These are phyloP conservation scores for Fusarium algeriense DNA, from an alignment of 2,329 filamentous ascomycete genomes.

Conservation along the genomic window DNA sequence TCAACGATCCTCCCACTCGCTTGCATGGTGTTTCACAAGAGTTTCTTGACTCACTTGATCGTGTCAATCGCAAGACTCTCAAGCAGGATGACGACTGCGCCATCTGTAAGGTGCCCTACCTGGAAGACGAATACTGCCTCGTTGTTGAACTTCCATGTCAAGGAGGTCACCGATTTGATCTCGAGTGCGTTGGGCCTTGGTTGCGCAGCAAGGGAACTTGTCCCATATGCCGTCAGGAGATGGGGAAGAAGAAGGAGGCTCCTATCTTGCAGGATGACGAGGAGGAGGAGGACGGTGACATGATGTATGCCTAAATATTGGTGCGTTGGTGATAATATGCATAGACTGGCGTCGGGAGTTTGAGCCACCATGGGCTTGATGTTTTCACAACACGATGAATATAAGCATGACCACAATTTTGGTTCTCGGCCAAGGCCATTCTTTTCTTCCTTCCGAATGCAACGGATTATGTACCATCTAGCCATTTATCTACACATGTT, in stretches of 20 bases:
- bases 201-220: conserved; percentile 73
- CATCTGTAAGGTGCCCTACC: conserved; percentile 72
- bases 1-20: conserved; percentile 63
- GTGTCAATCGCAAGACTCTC: conserved; percentile 66
- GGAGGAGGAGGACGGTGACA: conserved; percentile 67
- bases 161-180: conserved; percentile 69
- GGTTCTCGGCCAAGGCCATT: not conserved
- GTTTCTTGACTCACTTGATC: conserved; percentile 70
- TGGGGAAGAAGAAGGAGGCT: conserved; percentile 67
- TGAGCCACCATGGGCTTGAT: conserved; percentile 26
- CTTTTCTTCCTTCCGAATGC: not conserved
- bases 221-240: conserved; percentile 71
- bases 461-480: not conserved
- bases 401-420: conserved; percentile 10
- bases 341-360: conserved; percentile 50
- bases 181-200: conserved; percentile 78
- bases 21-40: conserved; percentile 69
- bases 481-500: not conserved
- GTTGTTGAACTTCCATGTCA: conserved; percentile 75
- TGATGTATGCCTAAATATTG: conserved; percentile 54
- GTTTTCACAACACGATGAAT: conserved; percentile 17
- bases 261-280: conserved; percentile 60
- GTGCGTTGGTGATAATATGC: conserved; percentile 19
- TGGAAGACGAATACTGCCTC: conserved; percentile 72
- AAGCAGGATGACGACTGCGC: conserved; percentile 67